Base-by-base conservation (phyloP, 768 basidiomycete genomes). In the Macrolepiota fuliginosa region DNA sequence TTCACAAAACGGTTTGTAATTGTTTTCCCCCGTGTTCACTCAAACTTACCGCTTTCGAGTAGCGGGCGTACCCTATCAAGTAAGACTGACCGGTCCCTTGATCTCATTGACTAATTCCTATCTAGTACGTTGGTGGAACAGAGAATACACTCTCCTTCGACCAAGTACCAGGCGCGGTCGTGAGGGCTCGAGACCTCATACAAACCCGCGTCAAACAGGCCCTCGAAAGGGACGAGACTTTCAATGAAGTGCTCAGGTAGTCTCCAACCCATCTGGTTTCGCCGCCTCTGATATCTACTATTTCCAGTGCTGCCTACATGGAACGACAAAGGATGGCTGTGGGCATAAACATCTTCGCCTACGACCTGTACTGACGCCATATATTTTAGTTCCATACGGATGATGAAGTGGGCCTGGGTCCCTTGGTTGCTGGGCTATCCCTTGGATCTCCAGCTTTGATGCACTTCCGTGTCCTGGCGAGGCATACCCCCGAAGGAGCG, bases 61-160 rank as follows among this genome's bases (percentile, higher is more conserved):
- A 93, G 91, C 89, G 58, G 91, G 91, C 32, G 87, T 84, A 67
- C 87, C 90, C n/a, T 93, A 93, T 66, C 84, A 90, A 71, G 91
- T 89, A 70, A 76, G 55, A 25, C 1, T 42, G 47, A 37, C 46
- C 2, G n/a, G n/a, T 54, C 13, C 7, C 19, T 19, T 5, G 11
- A 35, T 5, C 42, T 27, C 19, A 45, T 17, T 25, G 24, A 47
- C 29, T 37, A 10, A 49, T 24, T 15, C 5, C 17, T 62, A 27
- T 53, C 46, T 59, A 92, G 90, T 92, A 92, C 69, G 86, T 92
- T 40, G 91, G 89, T 3, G 89, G 89, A 24, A 84, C 89, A 17
- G 87, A 77, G 27, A 86, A 90, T 63, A 92, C 91, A 0, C 80
- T 89, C 4, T 81, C 91, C 4, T 88, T 89, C 67, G 72, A 80